phyloP scores from a whole-genome alignment of 2,329 filamentous ascomycete genomes.

The Colletotrichum camelliae region DNA sequence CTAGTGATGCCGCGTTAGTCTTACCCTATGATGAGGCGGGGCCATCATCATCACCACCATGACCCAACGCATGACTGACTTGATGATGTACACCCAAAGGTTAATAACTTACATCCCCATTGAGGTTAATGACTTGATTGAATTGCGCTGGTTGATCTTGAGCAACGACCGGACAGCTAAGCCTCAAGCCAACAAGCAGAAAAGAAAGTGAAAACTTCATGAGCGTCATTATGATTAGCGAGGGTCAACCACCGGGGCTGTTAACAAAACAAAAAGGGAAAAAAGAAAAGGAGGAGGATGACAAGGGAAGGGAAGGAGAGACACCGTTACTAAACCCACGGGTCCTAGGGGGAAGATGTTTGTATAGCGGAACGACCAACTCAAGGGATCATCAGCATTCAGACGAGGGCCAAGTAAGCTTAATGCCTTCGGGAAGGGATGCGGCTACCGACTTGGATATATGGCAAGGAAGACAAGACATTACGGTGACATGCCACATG shows the following conservation, averaged over 20 bases:
- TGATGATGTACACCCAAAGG: not conserved
- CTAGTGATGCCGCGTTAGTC: not conserved
- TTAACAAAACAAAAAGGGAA: not conserved
- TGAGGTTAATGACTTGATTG: conserved; percentile 27
- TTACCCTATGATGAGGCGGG: not conserved
- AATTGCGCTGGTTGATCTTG: conserved; percentile 22
- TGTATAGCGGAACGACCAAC: conserved; percentile 11
- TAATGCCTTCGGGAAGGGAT: not conserved
- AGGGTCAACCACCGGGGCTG: conserved; percentile 22
- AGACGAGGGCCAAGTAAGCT: conserved; percentile 14
- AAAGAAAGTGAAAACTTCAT: conserved; percentile 18
- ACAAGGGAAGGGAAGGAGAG: conserved; percentile 18
- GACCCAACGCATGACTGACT: not conserved
- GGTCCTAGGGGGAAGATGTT: conserved; percentile 18
- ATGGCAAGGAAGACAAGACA: conserved; percentile 6
- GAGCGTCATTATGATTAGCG: conserved; percentile 26
- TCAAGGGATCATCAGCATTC: conserved; percentile 1
- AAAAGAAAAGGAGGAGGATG: not conserved
- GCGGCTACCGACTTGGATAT: conserved; percentile 12
- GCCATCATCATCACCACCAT: not conserved
- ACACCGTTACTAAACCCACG: conserved; percentile 23
- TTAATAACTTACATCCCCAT: conserved; percentile 25
- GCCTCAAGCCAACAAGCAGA: conserved; percentile 14
- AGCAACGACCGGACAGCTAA: conserved; percentile 16
- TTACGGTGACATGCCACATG: not conserved